Evolutionary conservation across 164 flowering plant genomes (phyloP), one percentile per base, ranked within the genome.

Genomic region (Protea cynaroides): DNA sequence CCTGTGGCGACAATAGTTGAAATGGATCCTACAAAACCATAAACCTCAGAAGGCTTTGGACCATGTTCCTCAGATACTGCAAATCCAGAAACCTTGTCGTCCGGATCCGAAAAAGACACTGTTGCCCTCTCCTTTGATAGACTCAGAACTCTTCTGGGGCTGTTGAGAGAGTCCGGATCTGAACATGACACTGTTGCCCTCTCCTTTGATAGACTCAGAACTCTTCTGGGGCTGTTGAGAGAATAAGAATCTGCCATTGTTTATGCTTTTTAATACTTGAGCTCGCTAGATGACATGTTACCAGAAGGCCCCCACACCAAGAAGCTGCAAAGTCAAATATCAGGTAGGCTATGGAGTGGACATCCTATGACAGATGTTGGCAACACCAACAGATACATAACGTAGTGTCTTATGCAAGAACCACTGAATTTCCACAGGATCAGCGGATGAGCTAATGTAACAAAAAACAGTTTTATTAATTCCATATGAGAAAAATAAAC

Each of bases 21-120:
- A 50, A 93, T 90, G 64, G 92, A 84, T 0, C 96, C 98, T 5
- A 90, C 91, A 69, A 93, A 93, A 0, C 98, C 98, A 75, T 90
- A 93, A 67, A 90, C 95, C 76, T 93, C 97, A 4, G 87, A 79
- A 65, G 87, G 78, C 53, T 90, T 90, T 18, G 87, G 89, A 50
- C 97, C 96, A 64, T 79, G 87, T 37, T 80, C 86, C 36, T 80
- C 83, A 58, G 92, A 83, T 23, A 82, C 62, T 17, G 84, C 77
- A 64, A 83, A 73, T 15, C 82, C 81, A 66, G 84, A 76, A 38
- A 68, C 61, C 58, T 71, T 82, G 47, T 84, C 83, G 50, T 82
- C 84, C 22, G 80, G 74, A 56, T 83, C 85, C 0, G 69, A 52
- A 57, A 83, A 75, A 23, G 83, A 78, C 3, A 76, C 69, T 9